These are phyloP conservation scores for Huntiella savannae DNA, from an alignment of 2,329 filamentous ascomycete species.

Conservation along the genomic window DNA sequence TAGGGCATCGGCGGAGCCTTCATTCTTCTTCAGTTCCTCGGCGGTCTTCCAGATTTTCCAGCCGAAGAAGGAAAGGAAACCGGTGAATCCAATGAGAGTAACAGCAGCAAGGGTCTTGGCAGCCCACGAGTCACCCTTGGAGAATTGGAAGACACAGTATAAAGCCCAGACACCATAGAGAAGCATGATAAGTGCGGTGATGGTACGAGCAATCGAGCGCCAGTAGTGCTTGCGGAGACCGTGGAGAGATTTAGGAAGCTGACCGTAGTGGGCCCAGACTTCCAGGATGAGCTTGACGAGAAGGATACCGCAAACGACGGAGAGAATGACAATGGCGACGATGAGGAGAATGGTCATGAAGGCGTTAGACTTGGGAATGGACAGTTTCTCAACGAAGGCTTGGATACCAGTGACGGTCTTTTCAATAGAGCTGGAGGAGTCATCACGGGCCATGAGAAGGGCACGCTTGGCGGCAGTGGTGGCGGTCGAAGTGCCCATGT, in stretches of 20 bases:
- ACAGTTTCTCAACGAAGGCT: constrained; percentile 64
- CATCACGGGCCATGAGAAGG: constrained; percentile 13
- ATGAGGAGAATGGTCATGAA: constrained; percentile 91
- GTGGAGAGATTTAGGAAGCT: constrained; percentile 58
- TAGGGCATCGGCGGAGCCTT: constrained; percentile 54
- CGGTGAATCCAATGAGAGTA: constrained; percentile 66
- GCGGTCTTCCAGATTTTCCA: constrained; percentile 68
- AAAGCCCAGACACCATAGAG: constrained; percentile 90
- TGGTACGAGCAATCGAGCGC: constrained; percentile 72
- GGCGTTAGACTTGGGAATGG: constrained; percentile 72
- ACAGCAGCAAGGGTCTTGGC: constrained; percentile 68
- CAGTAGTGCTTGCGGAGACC: constrained; percentile 94
- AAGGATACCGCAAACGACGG: constrained; percentile 69
- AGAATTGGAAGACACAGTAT: constrained; percentile 94
- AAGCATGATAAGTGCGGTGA: constrained; percentile 76
- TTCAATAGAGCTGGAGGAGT: constrained; percentile 19
- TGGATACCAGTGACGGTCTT: constrained; percentile 54
- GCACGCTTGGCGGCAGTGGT: constrained; percentile 25
- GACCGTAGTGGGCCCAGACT: constrained; percentile 74
- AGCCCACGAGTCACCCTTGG: constrained; percentile 81
- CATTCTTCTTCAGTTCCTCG: constrained; percentile 48
- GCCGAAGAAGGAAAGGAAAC: constrained; percentile 61
- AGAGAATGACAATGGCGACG: constrained; percentile 70
- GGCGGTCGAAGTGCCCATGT: constrained; percentile 28
- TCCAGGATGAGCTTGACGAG: constrained; percentile 85